Base-by-base conservation (phyloP, 2,329 filamentous ascomycete genomes). In the Cytospora schulzeri region DNA sequence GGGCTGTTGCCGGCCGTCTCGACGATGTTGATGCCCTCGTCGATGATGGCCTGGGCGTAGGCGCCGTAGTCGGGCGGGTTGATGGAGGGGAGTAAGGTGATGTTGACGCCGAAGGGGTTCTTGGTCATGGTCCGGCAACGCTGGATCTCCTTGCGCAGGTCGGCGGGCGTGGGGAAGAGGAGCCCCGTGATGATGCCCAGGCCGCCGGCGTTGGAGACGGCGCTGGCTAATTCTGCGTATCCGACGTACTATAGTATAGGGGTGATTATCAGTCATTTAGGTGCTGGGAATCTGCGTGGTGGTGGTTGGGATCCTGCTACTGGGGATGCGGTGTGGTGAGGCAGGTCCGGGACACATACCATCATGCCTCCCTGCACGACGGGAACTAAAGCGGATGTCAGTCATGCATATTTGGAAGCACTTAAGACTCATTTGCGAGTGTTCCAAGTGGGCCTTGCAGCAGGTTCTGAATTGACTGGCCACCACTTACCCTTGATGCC, bases 131-230 rank as follows among this genome's bases (percentile, higher is more conserved):
- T 86, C 71, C 88, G 90, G 83, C 92, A 96, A 79, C 87, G 89
- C 68, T 86, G 89, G 79, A 99, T 99, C 81, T 99, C 95, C 74
- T 91, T 91, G 77, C 94, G 93, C 63, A 99, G 88, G 75, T 92
- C 93, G 77, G 93, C 91, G 56, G 95, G 94, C 19, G 91, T 90
- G 38, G 95, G 91, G 85, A 96, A 96, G 61, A 96, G 98, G 73
- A 98, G 88, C 56, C 90, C 91, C 33, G 91, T 95, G 77, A 95
- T 85, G 74, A 95, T 88, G 72, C 91, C 91, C 62, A 95, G 83
- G 56, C 91, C 91, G 69, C 91, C 91, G n/a, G 91, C 90, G 77
- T 92, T 92, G 74, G 86, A 90, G 68, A 93, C 90, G 69, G 90
- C 90, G 57, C 88, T 84, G 67, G 90, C 90, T 70, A 93, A 82